Evolutionary conservation across 306 rosid genomes (phyloP).

Genomic region (Cicer chorassanicum): DNA sequence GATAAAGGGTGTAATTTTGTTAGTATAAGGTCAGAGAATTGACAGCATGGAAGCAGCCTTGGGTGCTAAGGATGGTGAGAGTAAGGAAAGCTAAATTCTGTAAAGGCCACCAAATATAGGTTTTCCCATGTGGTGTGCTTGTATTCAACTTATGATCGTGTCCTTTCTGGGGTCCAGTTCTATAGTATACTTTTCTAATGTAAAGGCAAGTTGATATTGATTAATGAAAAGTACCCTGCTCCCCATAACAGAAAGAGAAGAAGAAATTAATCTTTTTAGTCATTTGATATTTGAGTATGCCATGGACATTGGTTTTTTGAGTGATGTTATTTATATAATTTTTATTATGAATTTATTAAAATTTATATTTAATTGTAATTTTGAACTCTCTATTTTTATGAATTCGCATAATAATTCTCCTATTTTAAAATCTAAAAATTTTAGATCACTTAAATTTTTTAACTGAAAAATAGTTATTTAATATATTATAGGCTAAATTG

Average conservation of each 20-base stretch:
- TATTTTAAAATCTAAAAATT: too few species aligned
- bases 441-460: too few species aligned
- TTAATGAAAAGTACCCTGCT: constrained; percentile 10
- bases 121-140: constrained; percentile 50
- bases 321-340: neutral
- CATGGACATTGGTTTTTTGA: constrained; percentile 24
- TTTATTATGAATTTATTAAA: constrained; percentile 20
- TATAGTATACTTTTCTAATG: constrained; percentile 6
- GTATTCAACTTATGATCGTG: constrained; percentile 38
- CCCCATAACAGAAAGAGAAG: constrained; percentile 17
- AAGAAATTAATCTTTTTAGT: constrained; percentile 25
- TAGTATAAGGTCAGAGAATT: constrained; percentile 32
- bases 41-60: constrained; percentile 54
- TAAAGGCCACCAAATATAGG: constrained; percentile 41
- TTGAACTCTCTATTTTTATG: too few species aligned
- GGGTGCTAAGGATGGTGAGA: constrained; percentile 60
- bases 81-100: constrained; percentile 47
- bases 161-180: constrained; percentile 37
- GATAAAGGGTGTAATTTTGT: constrained; percentile 24
- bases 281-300: constrained; percentile 22
- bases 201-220: constrained; percentile 23
- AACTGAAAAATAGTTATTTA: too few species aligned
- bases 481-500: too few species aligned
- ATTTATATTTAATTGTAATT: neutral
- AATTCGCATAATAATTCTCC: too few species aligned